Conservation (phyloP, 2,329 filamentous ascomycete species). For the Alternaria gansuensis region DNA sequence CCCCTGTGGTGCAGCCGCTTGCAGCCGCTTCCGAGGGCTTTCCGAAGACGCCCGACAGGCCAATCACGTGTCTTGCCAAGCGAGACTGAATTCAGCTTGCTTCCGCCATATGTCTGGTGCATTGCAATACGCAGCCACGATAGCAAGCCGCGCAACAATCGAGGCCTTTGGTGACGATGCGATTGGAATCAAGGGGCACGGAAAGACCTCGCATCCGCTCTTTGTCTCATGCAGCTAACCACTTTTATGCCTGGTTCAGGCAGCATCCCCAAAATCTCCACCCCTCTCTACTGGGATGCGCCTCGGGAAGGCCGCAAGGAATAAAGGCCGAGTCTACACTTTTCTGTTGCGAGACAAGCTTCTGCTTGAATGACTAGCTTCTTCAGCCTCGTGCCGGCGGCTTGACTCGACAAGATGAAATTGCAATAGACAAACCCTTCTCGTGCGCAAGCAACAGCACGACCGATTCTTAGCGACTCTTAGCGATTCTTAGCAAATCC, state of each 20-base stretch:
- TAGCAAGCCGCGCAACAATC: slow-evolving; percentile 11
- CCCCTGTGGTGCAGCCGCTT: slow-evolving; percentile 17
- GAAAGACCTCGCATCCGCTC: slow-evolving; percentile 24
- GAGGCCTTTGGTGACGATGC: slow-evolving; percentile 17
- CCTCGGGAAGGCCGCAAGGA: slow-evolving; percentile 16
- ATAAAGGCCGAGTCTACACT: slow-evolving; percentile 18
- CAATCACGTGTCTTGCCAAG: slow-evolving; percentile 24
- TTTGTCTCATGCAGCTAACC: slow-evolving; percentile 14
- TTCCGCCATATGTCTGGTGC: slow-evolving; percentile 13
- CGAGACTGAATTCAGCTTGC: slow-evolving; percentile 20
- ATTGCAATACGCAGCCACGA: slow-evolving; percentile 8
- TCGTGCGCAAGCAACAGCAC: not conserved
- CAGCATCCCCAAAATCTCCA: slow-evolving; percentile 21
- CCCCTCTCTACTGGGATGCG: slow-evolving; percentile 7
- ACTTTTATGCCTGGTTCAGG: slow-evolving; percentile 16
- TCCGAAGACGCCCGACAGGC: slow-evolving; percentile 16
- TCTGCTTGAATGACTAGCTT: slow-evolving; percentile 11
- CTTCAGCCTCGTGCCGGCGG: slow-evolving; percentile 7
- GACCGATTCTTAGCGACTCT: slow-evolving; percentile 3
- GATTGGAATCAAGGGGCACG: slow-evolving; percentile 7
- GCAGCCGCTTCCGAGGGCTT: slow-evolving; percentile 4
- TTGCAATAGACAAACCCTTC: slow-evolving; percentile 11
- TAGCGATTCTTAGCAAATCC: not conserved
- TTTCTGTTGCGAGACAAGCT: slow-evolving; percentile 17
- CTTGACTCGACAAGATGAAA: slow-evolving; percentile 15